Conservation (phyloP, 129 eudicot genomes). For the Lactuca saligna region DNA sequence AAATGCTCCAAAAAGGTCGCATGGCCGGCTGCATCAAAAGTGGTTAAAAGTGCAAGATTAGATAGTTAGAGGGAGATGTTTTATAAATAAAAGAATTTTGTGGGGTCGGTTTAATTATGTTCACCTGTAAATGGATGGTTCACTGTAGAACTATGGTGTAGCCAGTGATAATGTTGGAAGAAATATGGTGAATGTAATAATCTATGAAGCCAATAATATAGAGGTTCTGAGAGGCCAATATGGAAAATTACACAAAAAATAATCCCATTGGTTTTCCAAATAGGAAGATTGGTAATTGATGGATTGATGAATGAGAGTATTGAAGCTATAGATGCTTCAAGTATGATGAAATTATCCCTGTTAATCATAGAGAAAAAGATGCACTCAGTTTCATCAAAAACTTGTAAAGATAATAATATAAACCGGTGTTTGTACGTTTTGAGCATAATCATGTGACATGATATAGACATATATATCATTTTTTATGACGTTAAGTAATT, state of each 20-base stretch:
- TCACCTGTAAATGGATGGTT: constrained; percentile 61
- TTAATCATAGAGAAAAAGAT: constrained; percentile 4
- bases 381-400: not conserved
- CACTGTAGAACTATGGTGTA: constrained; percentile 70
- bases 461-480: no score
- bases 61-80: constrained; percentile 4
- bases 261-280: constrained; percentile 56
- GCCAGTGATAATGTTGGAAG: constrained; percentile 65
- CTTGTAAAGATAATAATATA: not conserved
- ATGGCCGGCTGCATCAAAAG: constrained; percentile 65
- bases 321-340: constrained; percentile 68
- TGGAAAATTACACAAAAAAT: constrained; percentile 56
- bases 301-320: constrained; percentile 49
- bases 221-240: constrained; percentile 59
- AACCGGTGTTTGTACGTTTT: not conserved
- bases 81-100: not conserved
- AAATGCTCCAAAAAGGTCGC: constrained; percentile 78
- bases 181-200: constrained; percentile 47
- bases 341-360: constrained; percentile 81
- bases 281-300: constrained; percentile 51
- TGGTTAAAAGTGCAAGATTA: not conserved
- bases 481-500: no score
- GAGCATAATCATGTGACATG: no score
- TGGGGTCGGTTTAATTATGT: not conserved
- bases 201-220: constrained; percentile 73